These are phyloP conservation scores for Apodospora peruviana DNA, from an alignment of 495 filamentous ascomycete genomes.

Conservation along the genomic window DNA sequence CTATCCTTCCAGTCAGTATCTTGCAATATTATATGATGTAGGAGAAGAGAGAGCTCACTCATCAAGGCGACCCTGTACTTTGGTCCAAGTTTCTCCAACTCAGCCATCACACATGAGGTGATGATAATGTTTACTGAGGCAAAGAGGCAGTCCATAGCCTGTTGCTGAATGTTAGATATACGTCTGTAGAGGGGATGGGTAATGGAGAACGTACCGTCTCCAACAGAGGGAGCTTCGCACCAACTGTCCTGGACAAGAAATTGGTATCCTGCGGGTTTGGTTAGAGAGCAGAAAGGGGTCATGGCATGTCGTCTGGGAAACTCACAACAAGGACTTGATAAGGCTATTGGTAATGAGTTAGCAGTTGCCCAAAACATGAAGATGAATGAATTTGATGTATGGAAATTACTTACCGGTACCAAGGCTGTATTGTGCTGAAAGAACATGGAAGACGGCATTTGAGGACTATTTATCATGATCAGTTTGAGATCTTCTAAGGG, in stretches of 20 bases:
- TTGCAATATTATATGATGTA: too few species aligned
- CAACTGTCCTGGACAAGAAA: constrained; percentile 87
- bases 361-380: background rate
- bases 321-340: constrained; percentile 26
- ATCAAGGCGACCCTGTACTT: constrained; percentile 85
- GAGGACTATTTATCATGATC: constrained; percentile 43
- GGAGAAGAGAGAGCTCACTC: constrained; percentile 10
- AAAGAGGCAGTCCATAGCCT: constrained; percentile 67
- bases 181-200: background rate
- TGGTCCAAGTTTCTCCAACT: constrained; percentile 85
- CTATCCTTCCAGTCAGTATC: constrained; percentile 35
- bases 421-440: constrained; percentile 91
- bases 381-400: too few species aligned
- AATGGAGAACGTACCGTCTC: constrained; percentile 43
- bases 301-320: background rate
- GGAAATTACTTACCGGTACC: constrained; percentile 45
- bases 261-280: constrained; percentile 63
- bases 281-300: constrained; percentile 2
- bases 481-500: constrained; percentile 3
- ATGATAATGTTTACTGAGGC: constrained; percentile 65
- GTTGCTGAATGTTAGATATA: background rate
- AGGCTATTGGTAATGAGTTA: constrained; percentile 16
- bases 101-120: constrained; percentile 62
- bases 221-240: constrained; percentile 81
- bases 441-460: constrained; percentile 84